These are phyloP conservation scores for Cardamine resedifolia DNA, from an alignment of 345 rosid genomes.

Conservation along the genomic window DNA sequence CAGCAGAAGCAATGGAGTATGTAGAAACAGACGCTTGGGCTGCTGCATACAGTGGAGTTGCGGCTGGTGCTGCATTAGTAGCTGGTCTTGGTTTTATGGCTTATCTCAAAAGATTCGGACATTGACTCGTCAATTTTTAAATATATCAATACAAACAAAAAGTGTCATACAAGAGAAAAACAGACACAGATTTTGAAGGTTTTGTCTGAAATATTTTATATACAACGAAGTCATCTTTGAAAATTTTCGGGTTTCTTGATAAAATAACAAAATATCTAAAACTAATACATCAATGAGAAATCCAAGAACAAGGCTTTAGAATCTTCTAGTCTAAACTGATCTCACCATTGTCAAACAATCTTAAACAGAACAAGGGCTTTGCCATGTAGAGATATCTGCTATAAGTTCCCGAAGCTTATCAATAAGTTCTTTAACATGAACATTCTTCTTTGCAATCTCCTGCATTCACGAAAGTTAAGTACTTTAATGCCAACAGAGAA, in stretches of 20 bases:
- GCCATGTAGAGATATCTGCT: slow-evolving; percentile 82
- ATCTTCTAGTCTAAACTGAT: slow-evolving; percentile 14
- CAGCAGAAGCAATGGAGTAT: slow-evolving; percentile 59
- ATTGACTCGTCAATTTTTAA: slow-evolving; percentile 24
- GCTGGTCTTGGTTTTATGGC: slow-evolving; percentile 90
- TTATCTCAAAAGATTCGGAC: slow-evolving; percentile 65
- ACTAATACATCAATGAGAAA: slow-evolving; percentile 11
- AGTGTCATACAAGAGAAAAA: slow-evolving; percentile 2
- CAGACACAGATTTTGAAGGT: slow-evolving; percentile 13
- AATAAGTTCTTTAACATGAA: slow-evolving; percentile 66
- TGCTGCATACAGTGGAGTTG: slow-evolving; percentile 78
- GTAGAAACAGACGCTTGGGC: slow-evolving; percentile 82
- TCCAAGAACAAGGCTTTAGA: slow-evolving; percentile 11
- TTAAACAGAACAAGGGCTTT: slow-evolving; percentile 78
- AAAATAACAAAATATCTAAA: slow-evolving; percentile 2
- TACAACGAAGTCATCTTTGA: slow-evolving; percentile 8
- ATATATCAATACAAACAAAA: slow-evolving; percentile 17
- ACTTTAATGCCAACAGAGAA: neutral
- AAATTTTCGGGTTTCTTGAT: neutral
- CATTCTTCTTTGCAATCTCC: slow-evolving; percentile 86
- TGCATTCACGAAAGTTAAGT: slow-evolving; percentile 28
- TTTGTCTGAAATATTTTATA: slow-evolving; percentile 23
- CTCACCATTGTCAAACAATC: neutral
- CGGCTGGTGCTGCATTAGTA: slow-evolving; percentile 89
- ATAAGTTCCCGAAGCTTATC: slow-evolving; percentile 78